These are phyloP conservation scores for Ustilago crameri DNA, from an alignment of 1,284 basidiomycete species.

Conservation along the genomic window DNA sequence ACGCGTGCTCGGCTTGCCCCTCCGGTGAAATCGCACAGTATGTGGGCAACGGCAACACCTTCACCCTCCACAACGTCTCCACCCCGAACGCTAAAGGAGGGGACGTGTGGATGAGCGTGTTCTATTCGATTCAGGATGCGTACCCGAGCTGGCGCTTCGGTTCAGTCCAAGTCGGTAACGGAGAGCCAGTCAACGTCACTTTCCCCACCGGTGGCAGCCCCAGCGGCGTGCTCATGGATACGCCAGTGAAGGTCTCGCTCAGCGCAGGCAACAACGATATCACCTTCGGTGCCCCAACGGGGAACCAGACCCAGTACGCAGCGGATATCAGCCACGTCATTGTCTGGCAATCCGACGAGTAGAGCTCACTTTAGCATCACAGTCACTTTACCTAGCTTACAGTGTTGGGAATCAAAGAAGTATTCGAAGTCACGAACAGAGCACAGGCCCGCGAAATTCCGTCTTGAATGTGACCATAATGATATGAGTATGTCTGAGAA, in stretches of 20 bases:
- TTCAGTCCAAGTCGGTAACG: not conserved
- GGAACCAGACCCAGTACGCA: constrained; percentile 6
- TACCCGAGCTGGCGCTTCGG: constrained; percentile 28
- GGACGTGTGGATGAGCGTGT: constrained; percentile 27
- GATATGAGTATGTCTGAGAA: no score
- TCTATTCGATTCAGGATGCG: constrained; percentile 15
- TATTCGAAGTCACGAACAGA: no score
- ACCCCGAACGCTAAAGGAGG: constrained; percentile 16
- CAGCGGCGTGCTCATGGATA: constrained; percentile 13
- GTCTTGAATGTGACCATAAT: no score
- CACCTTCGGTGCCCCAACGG: constrained; percentile 11
- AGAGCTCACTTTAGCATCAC: no score
- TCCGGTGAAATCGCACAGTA: constrained; percentile 24
- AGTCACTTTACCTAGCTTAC: no score
- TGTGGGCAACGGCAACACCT: constrained; percentile 14
- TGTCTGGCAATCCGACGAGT: constrained; percentile 31
- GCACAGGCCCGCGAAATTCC: no score
- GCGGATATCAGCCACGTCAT: constrained; percentile 32
- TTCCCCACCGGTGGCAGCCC: constrained; percentile 29
- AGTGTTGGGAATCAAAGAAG: no score
- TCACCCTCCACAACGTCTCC: constrained; percentile 18
- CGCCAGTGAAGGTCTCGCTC: constrained; percentile 23
- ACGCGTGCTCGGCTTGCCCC: constrained; percentile 15
- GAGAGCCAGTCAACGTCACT: not conserved
- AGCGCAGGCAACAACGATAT: constrained; percentile 17